Base-by-base conservation (phyloP, 345 rosid genomes). In the Citrus maxima region DNA sequence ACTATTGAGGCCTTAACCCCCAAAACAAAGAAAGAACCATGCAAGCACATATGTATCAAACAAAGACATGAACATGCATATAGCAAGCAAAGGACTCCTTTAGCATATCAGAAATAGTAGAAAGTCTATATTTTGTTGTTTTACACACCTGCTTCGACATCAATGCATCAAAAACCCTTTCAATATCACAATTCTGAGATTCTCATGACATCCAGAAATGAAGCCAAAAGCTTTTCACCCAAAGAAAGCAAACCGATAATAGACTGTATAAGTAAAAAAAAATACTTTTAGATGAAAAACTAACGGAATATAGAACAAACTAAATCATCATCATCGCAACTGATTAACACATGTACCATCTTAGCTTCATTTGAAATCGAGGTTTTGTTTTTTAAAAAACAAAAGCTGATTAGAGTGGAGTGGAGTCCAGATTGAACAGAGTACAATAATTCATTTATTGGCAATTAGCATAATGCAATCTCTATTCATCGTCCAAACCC, bases 191-290 rank as follows among this genome's bases (percentile, higher is more conserved):
- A 49, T 64, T 67, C 55, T 42, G 62, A 16, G 19, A 54, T 46
- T 77, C 74, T 8, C 69, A 24, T 64, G 64, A 77, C 61, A 42
- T 72, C 55, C 68, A 21, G 62, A 42, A 30, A 67, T 25, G 68
- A 76, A 55, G 22, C 5, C 22, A 46, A 64, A 21, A 46, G 60
- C 62, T 14, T 21, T 38, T 59, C 70, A 60, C 77, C 78, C 10
- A 55, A 56, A 59, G 59, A 70, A 63, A 38, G 25, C 16, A 61
- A 42, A 69, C 4, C 13, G 2, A 76, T 38, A 60, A 55, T 22
- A 49, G 70, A 35, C 51, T 22, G 2, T 56, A 25, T 49, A 40
- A 28, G 22, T 46, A 7, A 32, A 46, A 12, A 49, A 27, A 38
- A 74, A 60, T 30, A 63, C 51, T 49, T 37, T 61, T 60, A 49